Base-by-base conservation (phyloP, 768 basidiomycete species). In the Suillus alpinus region DNA sequence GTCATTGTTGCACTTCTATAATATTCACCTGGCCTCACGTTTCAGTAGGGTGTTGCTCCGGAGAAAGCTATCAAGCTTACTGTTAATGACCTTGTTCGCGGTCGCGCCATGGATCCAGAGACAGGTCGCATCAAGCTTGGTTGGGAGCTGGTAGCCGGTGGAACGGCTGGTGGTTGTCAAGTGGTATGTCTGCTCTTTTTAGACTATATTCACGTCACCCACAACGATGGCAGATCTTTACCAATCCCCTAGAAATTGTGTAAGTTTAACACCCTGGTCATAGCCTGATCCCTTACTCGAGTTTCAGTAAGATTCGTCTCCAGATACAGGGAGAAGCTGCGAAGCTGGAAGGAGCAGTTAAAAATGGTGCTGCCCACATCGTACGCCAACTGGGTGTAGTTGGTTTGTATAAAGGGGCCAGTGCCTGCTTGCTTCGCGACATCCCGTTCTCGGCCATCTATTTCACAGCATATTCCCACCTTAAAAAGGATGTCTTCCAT, bases 41-140 rank as follows among this genome's bases (percentile, higher is more conserved):
- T 51, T 12, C 16, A 26, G 57, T 52, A 95, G 94, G 94, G 94
- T 62, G 93, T 97, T 53, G 94, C 94, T 37, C 94, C 94, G 12
- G 94, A 97, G 75, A 97, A 97, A 78, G 97, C 97, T 12, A 97
- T 99, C 76, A 99, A 99, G 73, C 77, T 99, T 62, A 97, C 97
- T 2, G 90, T 99, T 52, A 98, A 98, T 77, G 96, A 97, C 70
- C 76, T 96, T 59, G 81, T 99, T 26, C 87, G 97, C 37, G 80
- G 84, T 29, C 83, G 85, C 56, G 87, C 88, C 10, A 96, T 86
- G 76, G 95, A 99, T 75, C 93, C 95, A 26, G 94, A 96, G 74
- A 99, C 97, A 10, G 97, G 97, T 13, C 84, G 94, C 58, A 99
- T 99, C 73, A 85, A 88, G 60, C 70, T 97, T n/a, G 67, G 68